Evolutionary conservation across 2,329 filamentous ascomycete species (phyloP).

Genomic region (Diplodia scrobiculata): DNA sequence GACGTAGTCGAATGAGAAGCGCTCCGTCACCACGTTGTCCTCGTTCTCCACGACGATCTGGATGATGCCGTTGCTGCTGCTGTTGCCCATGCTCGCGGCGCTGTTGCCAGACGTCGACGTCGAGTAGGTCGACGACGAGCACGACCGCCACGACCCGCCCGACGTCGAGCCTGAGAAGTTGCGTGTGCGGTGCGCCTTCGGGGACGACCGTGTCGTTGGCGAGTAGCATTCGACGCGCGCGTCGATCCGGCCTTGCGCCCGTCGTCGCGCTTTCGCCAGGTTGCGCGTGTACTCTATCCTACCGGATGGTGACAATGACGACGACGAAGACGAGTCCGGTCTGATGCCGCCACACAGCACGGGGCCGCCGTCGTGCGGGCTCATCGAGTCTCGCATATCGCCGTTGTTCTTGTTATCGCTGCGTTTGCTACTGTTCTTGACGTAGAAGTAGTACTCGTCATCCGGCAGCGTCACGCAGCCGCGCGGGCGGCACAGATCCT

Average conservation of each 20-base stretch:
- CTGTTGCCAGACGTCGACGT: constrained; percentile 37
- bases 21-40: constrained; percentile 53
- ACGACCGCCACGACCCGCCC: constrained; percentile 15
- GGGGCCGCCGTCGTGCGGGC: not conserved
- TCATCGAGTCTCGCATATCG: not conserved
- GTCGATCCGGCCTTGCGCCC: constrained; percentile 6
- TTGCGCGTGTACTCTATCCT: not conserved
- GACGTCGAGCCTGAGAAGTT: not conserved
- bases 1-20: constrained; percentile 54
- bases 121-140: constrained; percentile 31
- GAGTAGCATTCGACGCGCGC: not conserved
- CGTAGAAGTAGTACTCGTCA: not conserved
- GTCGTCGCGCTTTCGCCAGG: not conserved
- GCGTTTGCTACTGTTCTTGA: constrained; percentile 24
- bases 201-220: not conserved
- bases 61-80: constrained; percentile 59
- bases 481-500: constrained; percentile 66
- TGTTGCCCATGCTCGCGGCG: constrained; percentile 54
- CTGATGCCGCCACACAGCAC: not conserved
- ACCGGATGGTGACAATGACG: not conserved
- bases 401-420: not conserved
- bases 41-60: constrained; percentile 58
- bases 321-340: not conserved
- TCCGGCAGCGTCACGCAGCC: constrained; percentile 52
- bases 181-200: not conserved